Evolutionary conservation across 495 filamentous ascomycete species (phyloP), one percentile per base, ranked within the genome.

Genomic region (Hypomontagnella monticulosa): DNA sequence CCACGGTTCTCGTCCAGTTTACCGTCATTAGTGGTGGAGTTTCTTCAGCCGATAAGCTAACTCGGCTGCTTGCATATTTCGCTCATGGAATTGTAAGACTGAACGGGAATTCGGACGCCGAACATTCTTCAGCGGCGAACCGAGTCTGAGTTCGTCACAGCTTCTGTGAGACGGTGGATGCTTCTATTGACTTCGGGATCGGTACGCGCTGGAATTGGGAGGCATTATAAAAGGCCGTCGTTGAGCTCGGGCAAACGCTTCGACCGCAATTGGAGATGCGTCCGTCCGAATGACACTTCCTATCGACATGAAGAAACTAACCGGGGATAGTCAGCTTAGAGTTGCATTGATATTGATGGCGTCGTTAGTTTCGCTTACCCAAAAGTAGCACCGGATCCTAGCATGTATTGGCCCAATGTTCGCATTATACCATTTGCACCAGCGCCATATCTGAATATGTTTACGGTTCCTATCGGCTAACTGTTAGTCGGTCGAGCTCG

Each of bases 281-380:
- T 97, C 93, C 14, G 93, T 90, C 73, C 95, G 89, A 70, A 99
- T 97, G 15, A 94, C 93, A 66, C 91, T 96, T 62, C 95, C 95
- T 71, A 99, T 97, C 36, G 91, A 93, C 95, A 99, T 99, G 84
- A 99, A 99, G 78, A 97, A 97, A 16, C 95, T 99, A 53, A 44
- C 44, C 66, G 61, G 66, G 20, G 33, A 15, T 37, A n/a, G 43
- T 74, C 14, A 74, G 57, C 40, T 27, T 15, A 23, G 15, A 30
- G 44, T 23, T 14, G 14, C 36, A 32, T 34, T 23, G 19, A 20
- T n/a, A 5, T 10, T 36, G 20, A 33, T 51, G 57, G 19, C 41
- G 32, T 54, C 36, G 14, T n/a, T 4, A 16, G 52, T 41, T 36
- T 54, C 66, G 57, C 87, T 50, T 84, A 98, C 95, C 95, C 95